These are phyloP conservation scores for Fistulifera pelliculosa DNA, from an alignment of 108 stramenopile genomes.

Conservation along the genomic window DNA sequence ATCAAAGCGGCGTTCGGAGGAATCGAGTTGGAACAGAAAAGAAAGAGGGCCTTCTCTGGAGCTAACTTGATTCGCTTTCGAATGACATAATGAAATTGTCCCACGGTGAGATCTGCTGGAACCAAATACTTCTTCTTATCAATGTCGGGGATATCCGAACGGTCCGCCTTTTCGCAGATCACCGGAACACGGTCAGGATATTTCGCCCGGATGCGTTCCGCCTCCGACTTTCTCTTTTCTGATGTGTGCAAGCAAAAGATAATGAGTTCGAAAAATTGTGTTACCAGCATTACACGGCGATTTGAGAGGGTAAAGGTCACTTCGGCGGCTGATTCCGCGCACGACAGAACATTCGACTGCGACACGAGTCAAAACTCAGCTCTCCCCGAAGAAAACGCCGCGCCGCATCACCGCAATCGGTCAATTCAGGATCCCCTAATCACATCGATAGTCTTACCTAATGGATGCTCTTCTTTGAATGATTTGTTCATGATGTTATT, in stretches of 20 bases:
- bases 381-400: not conserved
- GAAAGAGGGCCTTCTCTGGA: slow-evolving; percentile 85
- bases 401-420: not conserved
- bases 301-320: not conserved
- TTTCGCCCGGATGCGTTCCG: slow-evolving; percentile 87
- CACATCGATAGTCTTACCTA: slow-evolving; percentile 43
- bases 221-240: slow-evolving; percentile 88
- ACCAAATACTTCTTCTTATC: slow-evolving; percentile 99
- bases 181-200: slow-evolving; percentile 99
- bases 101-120: slow-evolving; percentile 91
- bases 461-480: slow-evolving; percentile 83
- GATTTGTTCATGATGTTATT: slow-evolving; percentile 63
- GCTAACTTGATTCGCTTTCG: slow-evolving; percentile 95
- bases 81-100: slow-evolving; percentile 98
- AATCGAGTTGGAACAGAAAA: slow-evolving; percentile 84
- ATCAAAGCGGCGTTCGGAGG: slow-evolving; percentile 91
- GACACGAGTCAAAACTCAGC: not conserved
- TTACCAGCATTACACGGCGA: not conserved
- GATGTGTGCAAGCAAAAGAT: not conserved
- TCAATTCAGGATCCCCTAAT: not conserved
- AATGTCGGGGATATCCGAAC: slow-evolving; percentile 96
- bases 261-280: not conserved
- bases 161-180: slow-evolving; percentile 96
- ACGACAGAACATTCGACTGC: not conserved
- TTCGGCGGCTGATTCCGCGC: not conserved